Evolutionary conservation across 805 yeast genomes (phyloP), one percentile per base, ranked within the genome.

Genomic region (Yamadazyma sp.): DNA sequence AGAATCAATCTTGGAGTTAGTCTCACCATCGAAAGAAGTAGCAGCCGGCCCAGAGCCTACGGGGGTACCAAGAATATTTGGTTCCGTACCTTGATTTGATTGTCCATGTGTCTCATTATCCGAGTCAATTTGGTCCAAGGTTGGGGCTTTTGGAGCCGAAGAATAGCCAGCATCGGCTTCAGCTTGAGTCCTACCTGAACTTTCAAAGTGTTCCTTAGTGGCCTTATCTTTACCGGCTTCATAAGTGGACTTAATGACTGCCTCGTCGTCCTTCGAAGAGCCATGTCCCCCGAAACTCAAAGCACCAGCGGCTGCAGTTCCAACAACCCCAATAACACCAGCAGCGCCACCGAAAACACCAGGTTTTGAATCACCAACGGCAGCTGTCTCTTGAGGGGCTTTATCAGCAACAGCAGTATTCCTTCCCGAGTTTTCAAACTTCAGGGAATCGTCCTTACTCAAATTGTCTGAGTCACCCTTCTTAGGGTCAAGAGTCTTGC

Each of bases 251-350:
- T 41, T 32, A 12, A 44, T 31, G 11, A 36, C 26, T 11, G 22
- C 27, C 24, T 41, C 32, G 5, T 41, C 42, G 10, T 40, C 38
- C 6, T 24, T 13, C 2, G 39, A 16, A 10, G 31, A 12, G 13
- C 13, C 17, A 7, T 20, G 16, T 14, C 25, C 8, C 2, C 15
- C 4, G 12, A 32, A 24, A 3, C 46, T 46, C 30, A 41, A 36
- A 12, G 41, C 44, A 20, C 44, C 44, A 17, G 47, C 47, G n/a
- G 49, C 49, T 8, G 38, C 30, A 26, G 44, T 37, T 23, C 47
- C 47, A 17, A 26, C 45, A 26, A 45, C 47, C 30, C 60, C 60
- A 15, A 54, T 12, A 12, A 57, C 60, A 15, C 58, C 58, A 12
- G 55, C 53, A 16, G 59, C 60, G 21, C 48, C 45, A 12, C 48